These are phyloP conservation scores for Magnolia sinica DNA, from an alignment of 164 flowering plant species.

Conservation along the genomic window DNA sequence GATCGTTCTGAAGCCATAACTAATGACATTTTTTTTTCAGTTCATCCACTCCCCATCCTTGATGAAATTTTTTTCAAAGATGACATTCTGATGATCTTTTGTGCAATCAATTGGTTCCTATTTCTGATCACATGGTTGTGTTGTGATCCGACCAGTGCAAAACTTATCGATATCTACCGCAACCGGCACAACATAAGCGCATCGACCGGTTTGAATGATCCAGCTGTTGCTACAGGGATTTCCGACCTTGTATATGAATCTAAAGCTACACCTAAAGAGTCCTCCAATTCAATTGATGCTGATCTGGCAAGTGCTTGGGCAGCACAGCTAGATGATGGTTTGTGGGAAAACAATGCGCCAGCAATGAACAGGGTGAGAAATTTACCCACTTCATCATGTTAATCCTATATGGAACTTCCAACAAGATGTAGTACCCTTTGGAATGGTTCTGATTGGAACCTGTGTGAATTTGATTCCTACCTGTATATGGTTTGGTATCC, in stretches of 20 bases:
- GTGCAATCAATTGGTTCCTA: neutral
- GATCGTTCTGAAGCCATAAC: neutral
- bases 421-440: neutral
- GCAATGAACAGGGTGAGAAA: slow-evolving; percentile 85
- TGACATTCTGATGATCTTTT: neutral
- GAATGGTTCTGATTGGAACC: neutral
- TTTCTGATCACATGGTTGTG: slow-evolving; percentile 9
- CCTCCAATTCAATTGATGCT: slow-evolving; percentile 51
- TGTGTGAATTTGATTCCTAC: neutral
- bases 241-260: slow-evolving; percentile 93
- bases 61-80: neutral
- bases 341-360: slow-evolving; percentile 78
- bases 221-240: slow-evolving; percentile 97
- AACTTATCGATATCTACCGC: slow-evolving; percentile 90
- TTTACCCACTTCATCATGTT: neutral
- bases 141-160: slow-evolving; percentile 53
- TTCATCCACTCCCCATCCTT: neutral
- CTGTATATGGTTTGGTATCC: neutral
- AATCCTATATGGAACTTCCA: neutral
- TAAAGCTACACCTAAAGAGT: slow-evolving; percentile 40
- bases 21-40: neutral
- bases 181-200: slow-evolving; percentile 85
- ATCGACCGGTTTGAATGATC: slow-evolving; percentile 85
- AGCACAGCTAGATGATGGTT: slow-evolving; percentile 83
- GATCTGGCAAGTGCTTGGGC: slow-evolving; percentile 98